Conservation (phyloP, 2,329 filamentous ascomycete species). For the Colletotrichum sp. region DNA sequence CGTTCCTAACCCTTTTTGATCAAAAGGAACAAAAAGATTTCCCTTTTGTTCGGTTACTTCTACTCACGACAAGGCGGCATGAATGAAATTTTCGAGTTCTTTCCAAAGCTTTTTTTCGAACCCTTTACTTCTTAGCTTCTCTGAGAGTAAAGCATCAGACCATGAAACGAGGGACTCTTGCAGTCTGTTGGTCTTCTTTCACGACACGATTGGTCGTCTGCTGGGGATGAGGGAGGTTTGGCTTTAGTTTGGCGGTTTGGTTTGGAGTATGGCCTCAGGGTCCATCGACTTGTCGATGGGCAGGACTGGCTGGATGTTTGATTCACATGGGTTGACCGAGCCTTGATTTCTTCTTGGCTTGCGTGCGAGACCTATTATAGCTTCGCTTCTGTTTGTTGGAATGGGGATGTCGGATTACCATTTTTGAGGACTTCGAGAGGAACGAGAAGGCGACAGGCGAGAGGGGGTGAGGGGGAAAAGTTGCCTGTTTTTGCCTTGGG, state of each 20-base stretch:
- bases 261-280: slow-evolving; percentile 14
- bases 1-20: slow-evolving; percentile 30
- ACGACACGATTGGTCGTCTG: background rate
- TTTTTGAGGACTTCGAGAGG: background rate
- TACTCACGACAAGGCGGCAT: slow-evolving; percentile 19
- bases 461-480: background rate
- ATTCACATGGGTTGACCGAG: background rate
- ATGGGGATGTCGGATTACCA: slow-evolving; percentile 11
- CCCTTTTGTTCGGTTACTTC: slow-evolving; percentile 23
- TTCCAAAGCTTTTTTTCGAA: slow-evolving; percentile 12
- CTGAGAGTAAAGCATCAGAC: slow-evolving; percentile 8
- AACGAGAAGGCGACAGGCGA: background rate
- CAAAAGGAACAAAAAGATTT: slow-evolving; percentile 18
- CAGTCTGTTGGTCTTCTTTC: slow-evolving; percentile 18
- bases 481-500: background rate
- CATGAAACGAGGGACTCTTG: slow-evolving; percentile 6
- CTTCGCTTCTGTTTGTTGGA: slow-evolving; percentile 14
- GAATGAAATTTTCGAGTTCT: slow-evolving; percentile 21
- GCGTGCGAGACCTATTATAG: slow-evolving; percentile 10
- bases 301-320: slow-evolving; percentile 6
- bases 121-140: slow-evolving; percentile 23
- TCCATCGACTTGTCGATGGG: background rate
- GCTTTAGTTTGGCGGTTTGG: slow-evolving; percentile 1
- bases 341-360: slow-evolving; percentile 14
- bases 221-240: slow-evolving; percentile 12